Evolutionary conservation across 2,329 filamentous ascomycete genomes (phyloP), one percentile per base, ranked within the genome.

Genomic region (Nothophoma quercina): DNA sequence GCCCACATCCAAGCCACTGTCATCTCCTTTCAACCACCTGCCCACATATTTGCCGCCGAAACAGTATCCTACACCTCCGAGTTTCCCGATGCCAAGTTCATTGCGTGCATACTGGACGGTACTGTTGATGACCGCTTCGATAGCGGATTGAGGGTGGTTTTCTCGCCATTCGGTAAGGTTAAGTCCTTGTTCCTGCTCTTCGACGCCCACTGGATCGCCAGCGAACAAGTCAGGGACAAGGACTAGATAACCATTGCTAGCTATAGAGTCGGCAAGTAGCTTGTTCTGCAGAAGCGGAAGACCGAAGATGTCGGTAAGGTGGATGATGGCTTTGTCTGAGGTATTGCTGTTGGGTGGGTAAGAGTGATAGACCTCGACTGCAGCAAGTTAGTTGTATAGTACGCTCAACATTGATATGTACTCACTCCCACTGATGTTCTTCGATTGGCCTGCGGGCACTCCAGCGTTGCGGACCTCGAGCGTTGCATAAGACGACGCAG

Each of bases 11-110:
- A 91, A 40, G 4, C 63, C 62, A 7, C 56, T 78, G 54, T 83
- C 85, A 47, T 77, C 56, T 7, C 39, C 50, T 10, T 76, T 76
- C 4, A 83, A 80, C 76, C 87, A 86, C 22, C 89, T 85, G 38
- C 82, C 79, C 21, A 90, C 84, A 71, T 89, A 93, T 83, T 89
- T 90, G 48, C 82, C 88, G 38, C 88, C 88, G 60, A 91, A 89
- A 74, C 88, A 91, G 75, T 91, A 91, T 0, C 88, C 88, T 0
- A 86, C 83, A 9, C 79, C 82, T 3, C 83, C 88, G 29, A 91
- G 75, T 59, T 81, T 84, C 65, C 81, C 83, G 38, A 82, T 59
- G 2, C 58, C 58, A 13, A 69, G 76, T 70, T 91, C 87, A 44
- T 79, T 77, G 52, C 81, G 81, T 40, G 90, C 69, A 50, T 83